Evolutionary conservation across 805 yeast species (phyloP).

Genomic region (Wickerhamomyces hampshirensis): DNA sequence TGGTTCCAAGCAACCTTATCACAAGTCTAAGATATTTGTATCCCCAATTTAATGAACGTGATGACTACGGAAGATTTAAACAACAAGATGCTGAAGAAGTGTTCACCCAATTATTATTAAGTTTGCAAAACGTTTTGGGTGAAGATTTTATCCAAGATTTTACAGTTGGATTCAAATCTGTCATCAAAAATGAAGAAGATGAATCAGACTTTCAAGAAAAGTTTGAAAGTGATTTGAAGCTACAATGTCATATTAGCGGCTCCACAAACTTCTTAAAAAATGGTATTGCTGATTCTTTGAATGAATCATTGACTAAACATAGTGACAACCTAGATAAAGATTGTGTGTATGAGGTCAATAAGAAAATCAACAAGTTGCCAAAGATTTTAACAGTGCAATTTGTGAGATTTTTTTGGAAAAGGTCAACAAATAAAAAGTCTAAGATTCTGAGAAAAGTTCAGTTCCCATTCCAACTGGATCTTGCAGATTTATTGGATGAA

Average conservation of each 20-base stretch:
- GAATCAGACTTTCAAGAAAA: conserved; percentile 45
- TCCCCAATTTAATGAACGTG: conserved; percentile 89
- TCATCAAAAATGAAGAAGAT: conserved; percentile 56
- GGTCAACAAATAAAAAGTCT: conserved; percentile 84
- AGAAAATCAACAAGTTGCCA: conserved; percentile 72
- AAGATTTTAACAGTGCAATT: conserved; percentile 85
- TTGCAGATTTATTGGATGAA: conserved; percentile 81
- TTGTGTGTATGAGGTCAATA: conserved; percentile 60
- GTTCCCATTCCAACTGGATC: conserved; percentile 90
- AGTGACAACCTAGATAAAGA: conserved; percentile 65
- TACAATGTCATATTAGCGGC: conserved; percentile 85
- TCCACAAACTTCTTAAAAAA: conserved; percentile 83
- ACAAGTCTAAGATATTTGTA: conserved; percentile 57
- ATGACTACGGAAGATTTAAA: conserved; percentile 61
- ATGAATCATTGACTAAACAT: conserved; percentile 73
- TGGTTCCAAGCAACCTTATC: conserved; percentile 67
- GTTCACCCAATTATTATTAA: conserved; percentile 68
- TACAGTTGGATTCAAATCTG: conserved; percentile 58
- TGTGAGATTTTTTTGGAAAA: conserved; percentile 94
- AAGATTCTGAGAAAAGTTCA: conserved; percentile 91
- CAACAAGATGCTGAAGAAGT: conserved; percentile 99
- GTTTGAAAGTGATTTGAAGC: conserved; percentile 59
- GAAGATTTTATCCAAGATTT: conserved; percentile 52
- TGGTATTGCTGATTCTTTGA: conserved; percentile 71
- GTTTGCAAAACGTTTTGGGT: conserved; percentile 44